Conservation (phyloP, 1,139 yeast species). For the Geotrichum siamense region DNA sequence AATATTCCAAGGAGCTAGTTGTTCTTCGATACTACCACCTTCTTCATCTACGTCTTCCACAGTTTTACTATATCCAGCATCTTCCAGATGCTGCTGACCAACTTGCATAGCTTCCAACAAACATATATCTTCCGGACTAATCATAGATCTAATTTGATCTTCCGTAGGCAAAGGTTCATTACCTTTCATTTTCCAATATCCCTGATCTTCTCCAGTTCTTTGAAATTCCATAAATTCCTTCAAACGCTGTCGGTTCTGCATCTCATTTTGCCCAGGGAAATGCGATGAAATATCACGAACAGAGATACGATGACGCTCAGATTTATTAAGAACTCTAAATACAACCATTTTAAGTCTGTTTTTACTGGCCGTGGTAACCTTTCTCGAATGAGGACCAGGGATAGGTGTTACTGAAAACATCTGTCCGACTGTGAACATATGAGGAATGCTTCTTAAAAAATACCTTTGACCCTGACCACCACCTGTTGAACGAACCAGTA, state of each 20-base stretch:
- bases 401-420: slow-evolving; percentile 88
- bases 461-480: slow-evolving; percentile 51
- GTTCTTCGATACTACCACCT: slow-evolving; percentile 63
- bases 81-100: slow-evolving; percentile 80
- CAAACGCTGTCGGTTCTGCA: slow-evolving; percentile 91
- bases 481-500: slow-evolving; percentile 74
- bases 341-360: slow-evolving; percentile 92
- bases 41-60: slow-evolving; percentile 43
- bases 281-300: slow-evolving; percentile 87
- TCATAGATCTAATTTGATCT: slow-evolving; percentile 75
- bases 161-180: slow-evolving; percentile 67
- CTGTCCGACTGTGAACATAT: slow-evolving; percentile 84
- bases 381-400: slow-evolving; percentile 97
- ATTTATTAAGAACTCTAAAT: slow-evolving; percentile 74
- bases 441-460: slow-evolving; percentile 58
- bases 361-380: slow-evolving; percentile 88
- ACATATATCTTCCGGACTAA: slow-evolving; percentile 86
- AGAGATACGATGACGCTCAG: slow-evolving; percentile 64
- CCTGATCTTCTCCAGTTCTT: slow-evolving; percentile 90
- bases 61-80: slow-evolving; percentile 50
- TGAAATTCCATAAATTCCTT: slow-evolving; percentile 99
- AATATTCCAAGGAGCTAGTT: slow-evolving; percentile 88
- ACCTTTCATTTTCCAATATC: slow-evolving; percentile 86
- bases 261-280: slow-evolving; percentile 95
- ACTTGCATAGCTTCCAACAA: slow-evolving; percentile 88